Percentiles rank a stretch among this genome's conserved stretches.
Conservation (phyloP, 805 yeast species). For the Ogataea ganodermae region DNA sequence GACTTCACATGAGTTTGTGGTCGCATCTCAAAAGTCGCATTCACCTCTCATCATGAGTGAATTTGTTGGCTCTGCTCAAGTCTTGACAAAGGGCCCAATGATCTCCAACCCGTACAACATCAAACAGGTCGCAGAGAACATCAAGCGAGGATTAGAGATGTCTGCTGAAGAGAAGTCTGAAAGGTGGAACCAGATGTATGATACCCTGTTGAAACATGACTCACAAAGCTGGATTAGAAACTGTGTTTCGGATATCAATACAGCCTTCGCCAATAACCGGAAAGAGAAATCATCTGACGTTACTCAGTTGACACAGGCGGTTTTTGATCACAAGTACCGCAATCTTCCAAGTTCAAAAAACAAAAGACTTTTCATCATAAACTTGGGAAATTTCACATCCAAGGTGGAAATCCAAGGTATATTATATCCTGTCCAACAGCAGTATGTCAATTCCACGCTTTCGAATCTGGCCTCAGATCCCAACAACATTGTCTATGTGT, state of each 20-base stretch:
- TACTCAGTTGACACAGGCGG: conserved; percentile 33
- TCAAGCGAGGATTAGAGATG: conserved; percentile 69
- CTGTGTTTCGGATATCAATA: conserved; percentile 54
- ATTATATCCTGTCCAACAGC: conserved; percentile 57
- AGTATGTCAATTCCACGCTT: conserved; percentile 58
- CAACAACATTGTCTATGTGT: conserved; percentile 66
- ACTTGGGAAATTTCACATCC: conserved; percentile 48
- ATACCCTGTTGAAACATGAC: conserved; percentile 65
- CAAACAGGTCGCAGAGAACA: conserved; percentile 61
- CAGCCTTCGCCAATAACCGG: conserved; percentile 47
- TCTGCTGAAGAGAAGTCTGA: conserved; percentile 51
- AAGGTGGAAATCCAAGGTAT: conserved; percentile 35
- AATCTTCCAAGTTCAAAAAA: conserved; percentile 18
- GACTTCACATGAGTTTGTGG: conserved; percentile 92
- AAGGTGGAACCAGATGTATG: conserved; percentile 63
- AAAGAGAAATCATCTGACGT: conserved; percentile 25
- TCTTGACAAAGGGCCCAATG: conserved; percentile 68
- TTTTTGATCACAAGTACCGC: conserved; percentile 38
- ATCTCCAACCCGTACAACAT: conserved; percentile 92
- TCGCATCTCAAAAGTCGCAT: conserved; percentile 66
- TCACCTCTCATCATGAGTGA: conserved; percentile 88
- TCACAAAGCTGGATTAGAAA: conserved; percentile 72
- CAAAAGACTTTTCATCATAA: conserved; percentile 53
- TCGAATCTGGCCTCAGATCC: conserved; percentile 60
- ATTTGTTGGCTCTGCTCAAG: conserved; percentile 90